phyloP scores from a whole-genome alignment of 306 rosid genomes.

The Psophocarpus tetragonolobus region DNA sequence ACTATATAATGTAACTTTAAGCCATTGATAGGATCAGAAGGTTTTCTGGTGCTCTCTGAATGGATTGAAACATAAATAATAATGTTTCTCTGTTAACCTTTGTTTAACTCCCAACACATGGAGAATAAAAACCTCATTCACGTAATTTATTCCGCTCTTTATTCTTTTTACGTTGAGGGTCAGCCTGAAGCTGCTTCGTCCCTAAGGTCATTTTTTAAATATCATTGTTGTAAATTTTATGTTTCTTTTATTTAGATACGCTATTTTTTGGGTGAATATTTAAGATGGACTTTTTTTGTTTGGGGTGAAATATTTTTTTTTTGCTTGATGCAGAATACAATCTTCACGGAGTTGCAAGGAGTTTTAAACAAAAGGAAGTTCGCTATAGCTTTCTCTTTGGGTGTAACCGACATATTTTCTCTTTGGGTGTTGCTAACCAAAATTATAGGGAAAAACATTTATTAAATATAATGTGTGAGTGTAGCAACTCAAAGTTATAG shows the following conservation, averaged over 20 bases:
- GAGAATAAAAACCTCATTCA: background rate
- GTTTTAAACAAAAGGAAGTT: background rate
- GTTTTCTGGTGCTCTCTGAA: background rate
- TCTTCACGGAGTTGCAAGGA: background rate
- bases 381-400: background rate
- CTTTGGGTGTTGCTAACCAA: too few relatives aligned
- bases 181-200: constrained; percentile 29
- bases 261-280: background rate
- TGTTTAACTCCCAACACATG: background rate
- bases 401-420: background rate
- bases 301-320: background rate
- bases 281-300: background rate
- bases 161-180: constrained; percentile 21
- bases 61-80: background rate
- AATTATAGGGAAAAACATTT: too few relatives aligned
- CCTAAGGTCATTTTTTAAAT: constrained; percentile 14
- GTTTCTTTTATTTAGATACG: background rate
- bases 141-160: constrained; percentile 20
- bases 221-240: background rate
- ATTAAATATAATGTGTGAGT: too few relatives aligned
- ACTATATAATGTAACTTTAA: background rate
- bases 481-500: too few relatives aligned
- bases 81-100: background rate
- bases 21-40: background rate
- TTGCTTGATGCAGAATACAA: background rate